phyloP scores from a whole-genome alignment of 257 asterid genomes.

The Nicotiana obtusifolia region DNA sequence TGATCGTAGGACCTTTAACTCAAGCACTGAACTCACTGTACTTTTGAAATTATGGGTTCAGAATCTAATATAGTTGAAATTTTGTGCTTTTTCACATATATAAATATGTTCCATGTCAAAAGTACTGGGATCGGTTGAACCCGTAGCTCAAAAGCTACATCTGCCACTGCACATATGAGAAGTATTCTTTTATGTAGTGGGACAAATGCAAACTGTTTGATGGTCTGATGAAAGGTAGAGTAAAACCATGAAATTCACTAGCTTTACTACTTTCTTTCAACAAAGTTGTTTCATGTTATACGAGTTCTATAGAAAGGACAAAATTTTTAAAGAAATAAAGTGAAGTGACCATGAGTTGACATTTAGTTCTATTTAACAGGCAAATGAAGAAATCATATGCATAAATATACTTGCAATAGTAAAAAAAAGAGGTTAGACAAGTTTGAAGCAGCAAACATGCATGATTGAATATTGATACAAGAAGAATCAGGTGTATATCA shows the following conservation, averaged over 20 bases:
- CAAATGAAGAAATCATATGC: not conserved
- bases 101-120: too few relatives aligned
- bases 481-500: not conserved
- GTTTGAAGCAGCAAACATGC: not conserved
- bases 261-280: not conserved
- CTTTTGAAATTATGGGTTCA: too few relatives aligned
- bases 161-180: not conserved
- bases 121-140: too few relatives aligned
- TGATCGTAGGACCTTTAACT: too few relatives aligned
- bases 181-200: not conserved
- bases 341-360: not conserved
- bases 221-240: not conserved
- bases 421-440: not conserved
- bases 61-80: too few relatives aligned
- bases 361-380: not conserved
- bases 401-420: not conserved
- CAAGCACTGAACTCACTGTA: too few relatives aligned
- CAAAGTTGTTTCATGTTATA: not conserved
- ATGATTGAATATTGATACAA: not conserved
- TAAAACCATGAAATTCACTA: not conserved
- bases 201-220: not conserved
- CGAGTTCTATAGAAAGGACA: not conserved
- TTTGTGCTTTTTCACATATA: too few relatives aligned
- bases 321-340: not conserved
- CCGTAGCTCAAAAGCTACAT: too few relatives aligned